A percentile compares a stretch with the other conserved stretches of the same genome.
These are phyloP conservation scores for Candida albicans DNA, from an alignment of 1,139 yeast genomes.

Conservation along the genomic window DNA sequence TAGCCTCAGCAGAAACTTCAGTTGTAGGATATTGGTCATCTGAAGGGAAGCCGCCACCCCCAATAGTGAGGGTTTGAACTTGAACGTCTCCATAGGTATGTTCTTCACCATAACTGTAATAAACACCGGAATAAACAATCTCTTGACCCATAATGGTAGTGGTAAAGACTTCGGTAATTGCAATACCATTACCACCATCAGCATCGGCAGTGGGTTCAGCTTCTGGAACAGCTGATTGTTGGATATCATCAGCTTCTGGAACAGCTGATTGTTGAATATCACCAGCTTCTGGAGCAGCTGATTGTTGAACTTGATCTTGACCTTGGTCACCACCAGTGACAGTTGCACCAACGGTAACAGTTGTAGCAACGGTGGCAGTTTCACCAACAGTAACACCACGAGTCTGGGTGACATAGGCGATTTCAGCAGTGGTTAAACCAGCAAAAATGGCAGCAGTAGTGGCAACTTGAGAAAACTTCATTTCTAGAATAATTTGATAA, in stretches of 20 bases:
- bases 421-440: conserved; percentile 20
- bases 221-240: too few relatives aligned
- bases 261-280: conserved; percentile 4
- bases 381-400: conserved; percentile 27
- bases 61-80: conserved; percentile 9
- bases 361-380: conserved; percentile 11
- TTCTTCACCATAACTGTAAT: conserved; percentile 5
- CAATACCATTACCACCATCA: conserved; percentile 6
- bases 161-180: conserved; percentile 14
- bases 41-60: conserved; percentile 10
- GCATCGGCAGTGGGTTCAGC: conserved; percentile 6
- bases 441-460: conserved; percentile 9
- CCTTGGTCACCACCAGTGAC: neutral
- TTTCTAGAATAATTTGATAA: conserved; percentile 1
- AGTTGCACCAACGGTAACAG: conserved; percentile 1
- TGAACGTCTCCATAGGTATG: conserved; percentile 6
- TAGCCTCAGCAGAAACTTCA: conserved; percentile 14
- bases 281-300: conserved; percentile 5
- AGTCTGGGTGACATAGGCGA: conserved; percentile 26
- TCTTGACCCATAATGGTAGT: conserved; percentile 13
- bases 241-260: conserved; percentile 4
- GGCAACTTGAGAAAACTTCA: conserved; percentile 10
- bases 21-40: too few relatives aligned
- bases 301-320: conserved; percentile 2
- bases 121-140: conserved; percentile 12